Evolutionary conservation across 768 basidiomycete species (phyloP), one percentile per base, ranked within the genome.

Genomic region (Mycena haematopus): DNA sequence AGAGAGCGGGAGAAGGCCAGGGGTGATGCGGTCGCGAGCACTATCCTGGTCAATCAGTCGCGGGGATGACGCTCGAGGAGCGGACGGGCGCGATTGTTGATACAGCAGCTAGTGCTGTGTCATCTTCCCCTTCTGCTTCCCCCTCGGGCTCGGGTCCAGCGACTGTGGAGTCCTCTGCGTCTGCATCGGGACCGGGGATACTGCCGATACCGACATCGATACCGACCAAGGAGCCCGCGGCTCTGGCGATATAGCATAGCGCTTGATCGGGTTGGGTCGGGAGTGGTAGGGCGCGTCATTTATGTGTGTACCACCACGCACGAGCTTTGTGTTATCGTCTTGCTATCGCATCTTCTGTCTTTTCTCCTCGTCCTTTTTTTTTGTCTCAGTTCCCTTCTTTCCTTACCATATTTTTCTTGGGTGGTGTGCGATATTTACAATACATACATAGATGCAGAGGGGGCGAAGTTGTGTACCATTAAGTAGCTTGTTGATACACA

Each of bases 31-130:
- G 55, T 56, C n/a, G 58, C 63, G 35, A 56, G 35, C 29, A 51
- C 63, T 2, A 65, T 65, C 55, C 33, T 65, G 35, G 63, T 64
- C 33, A 53, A 54, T 36, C 63, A 65, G 55, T 60, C 19, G 58
- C 63, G 44, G 63, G 63, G 49, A 60, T 65, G 33, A 33, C 63
- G 42, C 58, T 65, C 40, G 63, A 65, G 44, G 63, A 31, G 15
- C 24, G 40, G 14, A 11, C 11, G 40, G 8, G 27, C 14, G 49
- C 14, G 15, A 17, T 19, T 17, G 49, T 17, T 6, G 33, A 21
- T 31, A 40, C 31, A 33, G 15, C 54, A 24, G 35, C 52, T 27
- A n/a, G 27, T 19, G 27, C 46, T 25, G 45, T 11, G 22, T 46
- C 45, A 22, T 5, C 25, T 25, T 8, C 36, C n/a, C 47, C 46